A percentile compares a stretch with the other conserved stretches of the same genome.
Conservation (phyloP, 2,329 filamentous ascomycete genomes). For the Pochonia chlamydosporia region DNA sequence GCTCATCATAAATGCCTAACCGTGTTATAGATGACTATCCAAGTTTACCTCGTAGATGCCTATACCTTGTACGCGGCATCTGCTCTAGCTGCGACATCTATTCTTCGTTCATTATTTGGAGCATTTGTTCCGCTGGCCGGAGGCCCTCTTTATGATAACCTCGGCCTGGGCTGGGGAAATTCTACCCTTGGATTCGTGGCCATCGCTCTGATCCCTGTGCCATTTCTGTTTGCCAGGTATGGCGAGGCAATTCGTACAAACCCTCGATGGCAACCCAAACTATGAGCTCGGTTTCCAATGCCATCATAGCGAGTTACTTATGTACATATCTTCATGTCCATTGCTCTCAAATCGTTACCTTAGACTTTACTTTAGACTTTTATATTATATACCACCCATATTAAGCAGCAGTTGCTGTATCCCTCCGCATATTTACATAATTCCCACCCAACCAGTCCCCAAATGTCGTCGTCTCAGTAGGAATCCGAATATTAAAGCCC, state of each 20-base stretch:
- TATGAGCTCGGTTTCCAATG: too few relatives aligned
- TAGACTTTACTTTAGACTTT: too few relatives aligned
- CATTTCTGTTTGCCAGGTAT: constrained; percentile 31
- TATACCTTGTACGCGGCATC: too few relatives aligned
- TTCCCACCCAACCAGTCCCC: constrained; percentile 1
- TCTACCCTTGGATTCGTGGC: constrained; percentile 33
- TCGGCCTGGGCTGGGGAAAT: constrained; percentile 41
- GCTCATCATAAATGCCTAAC: too few relatives aligned
- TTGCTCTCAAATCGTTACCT: too few relatives aligned
- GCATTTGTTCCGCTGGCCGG: background rate
- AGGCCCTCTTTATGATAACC: constrained; percentile 16
- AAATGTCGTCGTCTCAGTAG: background rate
- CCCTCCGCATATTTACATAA: constrained; percentile 1
- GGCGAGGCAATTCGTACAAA: constrained; percentile 24
- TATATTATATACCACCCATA: background rate
- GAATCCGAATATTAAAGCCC: background rate
- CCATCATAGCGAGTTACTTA: too few relatives aligned
- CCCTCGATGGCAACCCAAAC: background rate
- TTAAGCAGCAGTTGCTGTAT: background rate
- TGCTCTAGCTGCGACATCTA: background rate
- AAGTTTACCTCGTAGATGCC: too few relatives aligned
- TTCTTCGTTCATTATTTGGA: background rate
- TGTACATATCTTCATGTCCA: too few relatives aligned
- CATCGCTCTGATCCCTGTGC: constrained; percentile 31
- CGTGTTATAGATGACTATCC: too few relatives aligned